A percentile compares a stretch with the other conserved stretches of the same genome.
Conservation (phyloP, 1,284 basidiomycete species). For the Coniferiporia weirii region DNA sequence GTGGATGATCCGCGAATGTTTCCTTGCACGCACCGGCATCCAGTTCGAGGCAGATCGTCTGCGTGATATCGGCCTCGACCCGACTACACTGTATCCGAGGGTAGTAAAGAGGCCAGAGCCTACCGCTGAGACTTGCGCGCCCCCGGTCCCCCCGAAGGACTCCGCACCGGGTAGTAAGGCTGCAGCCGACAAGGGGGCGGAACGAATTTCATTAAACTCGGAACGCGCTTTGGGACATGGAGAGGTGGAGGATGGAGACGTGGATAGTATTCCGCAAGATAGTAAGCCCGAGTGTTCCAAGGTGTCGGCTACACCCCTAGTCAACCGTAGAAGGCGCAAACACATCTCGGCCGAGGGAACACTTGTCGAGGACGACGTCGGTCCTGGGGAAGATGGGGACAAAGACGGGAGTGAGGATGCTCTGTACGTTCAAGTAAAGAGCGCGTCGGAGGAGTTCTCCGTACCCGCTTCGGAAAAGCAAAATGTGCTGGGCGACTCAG, state of each 20-base stretch:
- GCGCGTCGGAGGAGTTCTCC: background rate
- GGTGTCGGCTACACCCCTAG: background rate
- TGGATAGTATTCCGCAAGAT: too few species aligned
- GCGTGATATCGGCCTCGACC: slow-evolving; percentile 14
- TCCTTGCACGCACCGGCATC: slow-evolving; percentile 33
- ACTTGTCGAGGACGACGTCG: slow-evolving; percentile 2
- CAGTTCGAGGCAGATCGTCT: slow-evolving; percentile 28
- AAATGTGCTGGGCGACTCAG: background rate
- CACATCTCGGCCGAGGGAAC: slow-evolving; percentile 4
- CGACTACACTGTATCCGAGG: slow-evolving; percentile 11
- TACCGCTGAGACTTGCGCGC: background rate
- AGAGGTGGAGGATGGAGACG: too few species aligned
- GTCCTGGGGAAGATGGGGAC: background rate
- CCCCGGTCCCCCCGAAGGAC: background rate
- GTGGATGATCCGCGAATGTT: slow-evolving; percentile 44
- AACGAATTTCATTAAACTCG: background rate
- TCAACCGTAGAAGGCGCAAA: background rate
- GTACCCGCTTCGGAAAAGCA: background rate
- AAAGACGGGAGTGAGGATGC: background rate
- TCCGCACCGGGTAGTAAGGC: background rate
- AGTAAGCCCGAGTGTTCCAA: background rate
- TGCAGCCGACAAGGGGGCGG: background rate
- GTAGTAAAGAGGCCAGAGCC: background rate
- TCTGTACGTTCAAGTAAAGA: slow-evolving; percentile 3
- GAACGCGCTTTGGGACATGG: background rate